Evolutionary conservation across 495 filamentous ascomycete species (phyloP), one percentile per base, ranked within the genome.

Genomic region (Trichocladium uniseriatum): DNA sequence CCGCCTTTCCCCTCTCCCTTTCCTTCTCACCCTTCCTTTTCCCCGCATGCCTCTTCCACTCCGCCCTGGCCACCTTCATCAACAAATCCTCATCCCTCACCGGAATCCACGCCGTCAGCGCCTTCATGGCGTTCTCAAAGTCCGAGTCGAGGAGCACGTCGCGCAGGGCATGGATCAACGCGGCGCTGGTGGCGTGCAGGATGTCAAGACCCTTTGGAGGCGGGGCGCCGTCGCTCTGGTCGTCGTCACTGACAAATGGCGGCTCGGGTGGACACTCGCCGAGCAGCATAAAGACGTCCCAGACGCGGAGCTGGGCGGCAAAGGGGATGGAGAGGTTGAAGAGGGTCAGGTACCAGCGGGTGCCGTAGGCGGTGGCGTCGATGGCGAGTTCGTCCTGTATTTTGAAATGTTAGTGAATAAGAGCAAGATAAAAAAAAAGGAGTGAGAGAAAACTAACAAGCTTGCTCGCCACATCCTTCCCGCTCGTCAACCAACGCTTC

Each of bases 301-400:
- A 99, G 5, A 99, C 87, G 40, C 92, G 83, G n/a, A 99, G 84
- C 61, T 99, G 92, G 9, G 94, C 94, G 0, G 87, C 78, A 59
- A 97, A 99, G 2, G 92, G 92, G 50, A 99, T 88, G 15, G 87
- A 94, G 55, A 96, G 85, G 68, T 96, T 96, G 75, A 99, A 99
- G 6, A 99, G 77, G 2, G 92, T 99, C 24, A 99, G 76, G 62
- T 99, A 99, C 92, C 92, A 99, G 22, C 89, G 74, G 0, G 91
- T 96, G 27, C 89, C 94, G 63, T 96, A 99, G 18, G 89, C 82
- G 6, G 89, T 99, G 15, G 89, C 79, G 36, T 84, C 78, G 53
- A 99, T 92, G 39, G 75, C 72, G 15, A 95, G 74, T 56, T 92
- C 86, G 42, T 76, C 78, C 86, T 91, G 63, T 40, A 19, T n/a